Conservation (phyloP, 2,329 filamentous ascomycete genomes). For the Tolypocladium ophioglossoides region DNA sequence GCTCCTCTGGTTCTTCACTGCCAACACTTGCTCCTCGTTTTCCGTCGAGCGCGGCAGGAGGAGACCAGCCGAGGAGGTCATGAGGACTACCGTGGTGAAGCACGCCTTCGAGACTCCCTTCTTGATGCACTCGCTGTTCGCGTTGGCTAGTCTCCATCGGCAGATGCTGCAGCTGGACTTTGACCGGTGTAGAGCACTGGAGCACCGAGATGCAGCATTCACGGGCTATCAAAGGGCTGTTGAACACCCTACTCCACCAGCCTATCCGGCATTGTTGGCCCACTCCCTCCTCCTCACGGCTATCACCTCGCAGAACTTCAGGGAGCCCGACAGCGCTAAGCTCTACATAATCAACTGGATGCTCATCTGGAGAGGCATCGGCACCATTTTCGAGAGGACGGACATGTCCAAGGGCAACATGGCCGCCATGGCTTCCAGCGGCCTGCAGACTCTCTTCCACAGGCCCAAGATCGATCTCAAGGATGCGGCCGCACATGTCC, state of each 20-base stretch:
- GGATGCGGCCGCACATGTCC: constrained; percentile 28
- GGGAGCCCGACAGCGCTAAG: constrained; percentile 30
- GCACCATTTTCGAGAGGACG: constrained; percentile 32
- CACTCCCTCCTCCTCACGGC: constrained; percentile 41
- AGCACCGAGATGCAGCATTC: constrained; percentile 39
- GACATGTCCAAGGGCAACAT: constrained; percentile 5
- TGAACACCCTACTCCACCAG: constrained; percentile 30
- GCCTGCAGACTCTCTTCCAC: constrained; percentile 35
- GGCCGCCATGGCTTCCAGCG: constrained; percentile 22
- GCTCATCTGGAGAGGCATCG: constrained; percentile 41
- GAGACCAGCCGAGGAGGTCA: constrained; percentile 27
- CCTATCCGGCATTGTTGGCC: constrained; percentile 38
- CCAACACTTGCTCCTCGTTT: constrained; percentile 34
- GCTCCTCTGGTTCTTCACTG: constrained; percentile 45
- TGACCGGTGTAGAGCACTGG: constrained; percentile 25
- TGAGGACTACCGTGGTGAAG: constrained; percentile 35
- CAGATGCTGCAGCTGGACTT: constrained; percentile 28
- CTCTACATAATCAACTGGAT: constrained; percentile 47
- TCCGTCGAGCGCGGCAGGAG: constrained; percentile 25
- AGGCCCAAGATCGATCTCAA: constrained; percentile 38
- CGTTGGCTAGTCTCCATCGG: constrained; percentile 38
- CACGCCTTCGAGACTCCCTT: constrained; percentile 42
- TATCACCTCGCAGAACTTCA: constrained; percentile 39
- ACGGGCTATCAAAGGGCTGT: constrained; percentile 42
- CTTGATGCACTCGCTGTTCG: constrained; percentile 44